phyloP scores from a whole-genome alignment of 805 yeast genomes.

The Pichia cabralensis region DNA sequence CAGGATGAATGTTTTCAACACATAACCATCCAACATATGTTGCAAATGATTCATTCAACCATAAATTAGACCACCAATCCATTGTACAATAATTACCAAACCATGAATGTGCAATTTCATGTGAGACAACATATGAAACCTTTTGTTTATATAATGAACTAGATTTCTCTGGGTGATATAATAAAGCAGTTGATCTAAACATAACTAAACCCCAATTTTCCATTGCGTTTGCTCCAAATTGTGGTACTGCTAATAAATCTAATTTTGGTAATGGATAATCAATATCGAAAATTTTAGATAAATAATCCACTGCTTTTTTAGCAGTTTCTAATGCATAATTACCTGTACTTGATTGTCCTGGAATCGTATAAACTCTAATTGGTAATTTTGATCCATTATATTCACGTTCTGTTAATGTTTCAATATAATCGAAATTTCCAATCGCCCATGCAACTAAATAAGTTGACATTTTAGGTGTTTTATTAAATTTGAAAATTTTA shows the following conservation, averaged over 20 bases:
- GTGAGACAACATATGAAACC: conserved; percentile 75
- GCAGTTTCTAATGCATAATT: conserved; percentile 38
- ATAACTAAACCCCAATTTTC: conserved; percentile 82
- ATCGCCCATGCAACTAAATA: conserved; percentile 50
- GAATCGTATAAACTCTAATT: conserved; percentile 42
- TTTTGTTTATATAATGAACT: conserved; percentile 49
- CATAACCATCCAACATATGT: conserved; percentile 75
- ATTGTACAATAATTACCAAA: conserved; percentile 82
- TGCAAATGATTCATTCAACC: conserved; percentile 88
- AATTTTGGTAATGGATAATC: conserved; percentile 73
- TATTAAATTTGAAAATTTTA: conserved; percentile 29
- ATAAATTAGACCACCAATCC: conserved; percentile 91
- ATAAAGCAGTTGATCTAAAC: conserved; percentile 50
- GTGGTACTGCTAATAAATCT: conserved; percentile 71
- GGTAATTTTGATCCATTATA: conserved; percentile 36
- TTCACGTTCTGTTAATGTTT: conserved; percentile 30
- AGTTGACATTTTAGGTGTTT: conserved; percentile 47
- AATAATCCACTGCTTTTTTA: conserved; percentile 40
- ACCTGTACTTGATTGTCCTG: conserved; percentile 39
- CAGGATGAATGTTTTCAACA: conserved; percentile 61
- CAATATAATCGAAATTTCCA: conserved; percentile 47
- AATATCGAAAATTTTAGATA: conserved; percentile 37
- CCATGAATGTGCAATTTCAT: conserved; percentile 89
- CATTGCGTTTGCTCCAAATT: conserved; percentile 81
- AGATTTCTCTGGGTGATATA: conserved; percentile 37